Evolutionary conservation across 306 rosid species (phyloP), one percentile per base, ranked within the genome.

Genomic region (Vigna nakashimae): DNA sequence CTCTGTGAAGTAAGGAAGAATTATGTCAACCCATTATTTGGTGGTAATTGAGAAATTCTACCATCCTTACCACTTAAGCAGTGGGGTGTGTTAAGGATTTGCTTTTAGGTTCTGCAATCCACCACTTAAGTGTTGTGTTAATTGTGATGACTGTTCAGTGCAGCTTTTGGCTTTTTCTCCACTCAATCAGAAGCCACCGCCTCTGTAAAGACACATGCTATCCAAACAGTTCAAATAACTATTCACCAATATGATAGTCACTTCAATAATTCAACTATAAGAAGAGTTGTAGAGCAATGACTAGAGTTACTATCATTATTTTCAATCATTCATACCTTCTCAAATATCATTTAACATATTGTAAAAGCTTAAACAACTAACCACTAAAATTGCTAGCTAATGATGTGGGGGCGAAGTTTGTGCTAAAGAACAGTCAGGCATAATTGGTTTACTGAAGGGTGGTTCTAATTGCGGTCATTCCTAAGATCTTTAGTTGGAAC

Each of bases 41-140:
- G 60, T 65, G 71, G 34, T 13, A 42, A 42, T 14, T 46, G 14
- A 71, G 18, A 71, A 52, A 52, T 36, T 71, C 76, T 34, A 52
- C 36, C 34, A 17, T 51, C 63, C 63, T 68, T 68, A 46, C 42
- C 38, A 46, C 38, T 43, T 13, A 45, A 22, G 12, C 11, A 66
- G 55, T 63, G 48, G 67, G 3, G 6, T 62, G 17, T 36, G 49
- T 65, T 38, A 17, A 65, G 69, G 28, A 36, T 9, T 65, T 17
- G 38, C 55, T 43, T 40, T 65, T 18, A 42, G 55, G 57, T 3
- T 68, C 14, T 24, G 57, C 40, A 34, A 22, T 43, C 40, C 53
- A 45, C 11, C n/a, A 22, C 55, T 6, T 67, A 43, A 42, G 18
- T 11, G 55, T 4, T 68, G 57, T 46, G 57, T 24, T 68, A 0